Evolutionary conservation across 140 eudicot genomes (phyloP), one percentile per base, ranked within the genome.

Genomic region (Flaveria floridana): DNA sequence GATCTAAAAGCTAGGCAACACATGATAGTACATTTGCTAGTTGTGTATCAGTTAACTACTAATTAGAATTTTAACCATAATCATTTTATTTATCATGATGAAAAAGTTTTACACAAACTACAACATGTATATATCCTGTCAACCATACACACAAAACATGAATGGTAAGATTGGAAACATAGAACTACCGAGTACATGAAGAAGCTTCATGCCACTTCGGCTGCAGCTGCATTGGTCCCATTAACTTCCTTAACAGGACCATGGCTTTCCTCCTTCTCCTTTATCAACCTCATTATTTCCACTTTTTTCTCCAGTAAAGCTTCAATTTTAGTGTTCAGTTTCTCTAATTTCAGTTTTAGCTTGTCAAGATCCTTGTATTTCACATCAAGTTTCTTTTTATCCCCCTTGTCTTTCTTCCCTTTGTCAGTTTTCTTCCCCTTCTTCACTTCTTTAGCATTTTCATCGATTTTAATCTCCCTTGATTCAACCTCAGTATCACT

Each of bases 311-410:
- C 88, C 0, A 85, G 61, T 64, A 88, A 88, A 46, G 77, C 82
- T 81, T 86, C 90, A 16, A 88, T 83, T 79, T 91, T 91, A 16
- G 71, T 76, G 59, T 86, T 77, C 83, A 91, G 75, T 71, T 88
- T 88, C 73, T 87, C 95, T 44, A 91, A 66, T 77, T 86, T 91
- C 47, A 19, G 63, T 71, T 85, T 88, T 6, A 91, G 82, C 81
- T 84, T 88, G 71, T 72, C 82, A 23, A 78, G 70, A 75, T 91
- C 92, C 58, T 76, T 82, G 66, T 63, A 72, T 63, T 85, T 84
- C n/a, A 65, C 85, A 61, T 80, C 82, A 12, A 58, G 20, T 62
- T 85, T 83, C 73, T 18, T 72, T 39, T 86, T 89, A 16, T 77
- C 90, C n/a, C 82, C 84, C 79, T 85, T 85, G 18, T 76, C 83